These are phyloP conservation scores for Sherardia arvensis DNA, from an alignment of 257 asterid species.

Conservation along the genomic window DNA sequence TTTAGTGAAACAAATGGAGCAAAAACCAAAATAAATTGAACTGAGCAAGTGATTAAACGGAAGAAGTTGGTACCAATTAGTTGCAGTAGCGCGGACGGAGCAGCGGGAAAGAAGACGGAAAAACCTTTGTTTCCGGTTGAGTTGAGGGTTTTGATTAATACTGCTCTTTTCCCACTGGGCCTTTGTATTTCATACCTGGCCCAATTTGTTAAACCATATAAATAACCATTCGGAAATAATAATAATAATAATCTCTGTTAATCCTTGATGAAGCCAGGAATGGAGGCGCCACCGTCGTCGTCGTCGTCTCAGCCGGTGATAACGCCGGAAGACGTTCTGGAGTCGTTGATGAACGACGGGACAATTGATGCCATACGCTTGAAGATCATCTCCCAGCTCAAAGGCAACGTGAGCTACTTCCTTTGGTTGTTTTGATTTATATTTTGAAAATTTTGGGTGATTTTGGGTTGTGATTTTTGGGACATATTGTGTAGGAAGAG, in stretches of 20 bases:
- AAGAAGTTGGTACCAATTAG: background rate
- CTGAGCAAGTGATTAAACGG: background rate
- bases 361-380: constrained; percentile 79
- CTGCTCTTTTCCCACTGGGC: background rate
- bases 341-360: constrained; percentile 90
- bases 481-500: constrained; percentile 46
- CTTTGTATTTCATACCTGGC: background rate
- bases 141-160: background rate
- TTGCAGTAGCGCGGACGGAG: background rate
- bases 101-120: background rate
- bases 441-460: background rate
- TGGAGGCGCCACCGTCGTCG: constrained; percentile 13
- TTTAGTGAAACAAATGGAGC: too few relatives aligned
- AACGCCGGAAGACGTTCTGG: constrained; percentile 82
- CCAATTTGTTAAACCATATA: background rate
- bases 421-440: background rate
- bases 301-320: constrained; percentile 33
- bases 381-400: constrained; percentile 80
- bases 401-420: constrained; percentile 60
- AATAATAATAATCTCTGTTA: background rate
- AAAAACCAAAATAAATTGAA: too few relatives aligned
- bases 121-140: background rate
- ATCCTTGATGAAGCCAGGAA: background rate
- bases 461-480: background rate
- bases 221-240: too few relatives aligned